Evolutionary conservation across 129 eudicot genomes (phyloP).

Genomic region (Flaveria bidentis): DNA sequence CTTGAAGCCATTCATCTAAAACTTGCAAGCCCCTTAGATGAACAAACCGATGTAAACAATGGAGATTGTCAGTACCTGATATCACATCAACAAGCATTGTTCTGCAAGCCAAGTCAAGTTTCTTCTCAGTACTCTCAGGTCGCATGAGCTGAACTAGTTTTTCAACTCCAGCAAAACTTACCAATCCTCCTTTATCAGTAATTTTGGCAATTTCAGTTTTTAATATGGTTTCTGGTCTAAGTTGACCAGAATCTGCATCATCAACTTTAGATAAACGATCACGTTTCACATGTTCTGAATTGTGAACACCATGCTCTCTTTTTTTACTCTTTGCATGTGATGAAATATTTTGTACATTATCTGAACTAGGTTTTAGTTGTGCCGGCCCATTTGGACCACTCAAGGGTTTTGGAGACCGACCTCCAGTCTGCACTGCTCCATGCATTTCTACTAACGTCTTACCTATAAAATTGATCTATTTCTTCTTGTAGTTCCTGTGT

Average conservation of each 20-base stretch:
- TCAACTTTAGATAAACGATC: conserved; percentile 56
- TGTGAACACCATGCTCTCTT: conserved; percentile 64
- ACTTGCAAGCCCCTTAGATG: conserved; percentile 58
- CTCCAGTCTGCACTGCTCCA: conserved; percentile 69
- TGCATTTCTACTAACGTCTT: conserved; percentile 65
- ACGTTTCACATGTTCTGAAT: conserved; percentile 50
- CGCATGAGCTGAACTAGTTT: conserved; percentile 64
- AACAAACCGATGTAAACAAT: conserved; percentile 60
- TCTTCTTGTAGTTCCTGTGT: conserved; percentile 74
- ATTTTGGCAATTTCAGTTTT: conserved; percentile 73
- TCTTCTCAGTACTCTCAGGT: conserved; percentile 47
- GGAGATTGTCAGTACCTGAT: conserved; percentile 64
- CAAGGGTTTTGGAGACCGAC: conserved; percentile 81
- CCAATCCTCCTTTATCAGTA: conserved; percentile 76
- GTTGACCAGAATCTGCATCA: conserved; percentile 58
- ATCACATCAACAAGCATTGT: conserved; percentile 70
- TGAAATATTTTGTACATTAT: conserved; percentile 61
- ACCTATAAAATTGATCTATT: conserved; percentile 52
- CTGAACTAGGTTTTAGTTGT: conserved; percentile 67
- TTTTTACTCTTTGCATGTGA: conserved; percentile 77
- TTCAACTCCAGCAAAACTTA: conserved; percentile 54
- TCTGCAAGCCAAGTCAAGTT: conserved; percentile 51
- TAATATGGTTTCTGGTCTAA: conserved; percentile 51
- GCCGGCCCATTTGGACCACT: conserved; percentile 54
- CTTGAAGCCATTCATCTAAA: conserved; percentile 92